A percentile compares a stretch with the other conserved stretches of the same genome.
phyloP scores from a whole-genome alignment of 176 grass and related monocot species.

The Oryza brachyantha region DNA sequence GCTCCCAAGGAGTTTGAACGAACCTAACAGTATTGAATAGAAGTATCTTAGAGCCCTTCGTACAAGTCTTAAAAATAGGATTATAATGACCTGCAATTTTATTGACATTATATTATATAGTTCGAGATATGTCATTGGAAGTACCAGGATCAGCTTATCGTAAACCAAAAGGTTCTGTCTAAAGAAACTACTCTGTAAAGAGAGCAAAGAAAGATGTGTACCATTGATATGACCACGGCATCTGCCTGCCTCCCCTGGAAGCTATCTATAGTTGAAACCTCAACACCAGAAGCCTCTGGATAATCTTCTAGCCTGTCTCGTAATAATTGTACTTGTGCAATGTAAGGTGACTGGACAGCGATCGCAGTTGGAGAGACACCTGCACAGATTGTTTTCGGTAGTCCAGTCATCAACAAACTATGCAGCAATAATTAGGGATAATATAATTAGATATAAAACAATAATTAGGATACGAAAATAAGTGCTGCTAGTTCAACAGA shows the following conservation, averaged over 20 bases:
- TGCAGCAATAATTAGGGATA: not conserved
- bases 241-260: conserved; percentile 91
- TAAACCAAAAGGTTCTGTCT: not conserved
- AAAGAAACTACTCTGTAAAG: not conserved
- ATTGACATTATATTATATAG: not conserved
- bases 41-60: conserved; percentile 1
- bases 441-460: not conserved
- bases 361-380: conserved; percentile 66
- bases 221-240: conserved; percentile 93
- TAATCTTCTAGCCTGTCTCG: conserved; percentile 66
- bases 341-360: conserved; percentile 84
- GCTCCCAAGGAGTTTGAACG: conserved; percentile 77
- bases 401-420: not conserved
- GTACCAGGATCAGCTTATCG: not conserved
- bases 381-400: conserved; percentile 39
- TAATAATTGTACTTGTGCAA: conserved; percentile 82
- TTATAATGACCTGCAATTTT: not conserved
- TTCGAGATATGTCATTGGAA: not conserved
- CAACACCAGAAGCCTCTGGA: conserved; percentile 60
- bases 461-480: not conserved
- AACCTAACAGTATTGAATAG: conserved; percentile 48
- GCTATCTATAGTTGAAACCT: conserved; percentile 91
- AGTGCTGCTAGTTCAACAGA: not conserved
- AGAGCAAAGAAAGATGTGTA: conserved; percentile 11
- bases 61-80: not conserved